Percentiles rank a stretch among this genome's conserved stretches.
Conservation (phyloP, 441 rosid species). For the Theobroma grandiflorum region DNA sequence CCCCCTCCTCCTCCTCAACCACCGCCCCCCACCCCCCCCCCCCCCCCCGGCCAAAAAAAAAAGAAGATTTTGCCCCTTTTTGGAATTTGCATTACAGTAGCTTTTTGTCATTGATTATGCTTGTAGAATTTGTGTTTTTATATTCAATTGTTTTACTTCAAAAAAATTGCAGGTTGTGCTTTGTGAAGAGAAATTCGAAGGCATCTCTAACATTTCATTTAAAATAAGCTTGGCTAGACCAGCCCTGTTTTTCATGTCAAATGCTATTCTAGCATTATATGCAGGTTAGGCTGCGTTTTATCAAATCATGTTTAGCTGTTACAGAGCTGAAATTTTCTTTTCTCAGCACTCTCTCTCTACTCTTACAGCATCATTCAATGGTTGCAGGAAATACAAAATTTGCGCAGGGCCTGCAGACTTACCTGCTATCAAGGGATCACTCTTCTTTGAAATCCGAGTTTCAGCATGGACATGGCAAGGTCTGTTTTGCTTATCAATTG, state of each 20-base stretch:
- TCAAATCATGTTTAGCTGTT: background rate
- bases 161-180: constrained; percentile 58
- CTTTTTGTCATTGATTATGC: background rate
- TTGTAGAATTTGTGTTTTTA: background rate
- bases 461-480: constrained; percentile 81
- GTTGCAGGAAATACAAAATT: constrained; percentile 71
- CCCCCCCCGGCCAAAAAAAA: background rate
- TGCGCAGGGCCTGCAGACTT: constrained; percentile 61
- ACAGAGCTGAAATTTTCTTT: background rate
- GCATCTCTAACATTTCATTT: constrained; percentile 61
- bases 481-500: constrained; percentile 33
- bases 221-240: constrained; percentile 75
- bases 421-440: constrained; percentile 80
- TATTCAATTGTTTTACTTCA: background rate
- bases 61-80: background rate
- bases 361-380: constrained; percentile 14
- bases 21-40: no score
- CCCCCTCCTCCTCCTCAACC: no score
- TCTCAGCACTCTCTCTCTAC: constrained; percentile 11
- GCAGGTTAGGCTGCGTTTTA: constrained; percentile 49
- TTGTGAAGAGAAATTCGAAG: constrained; percentile 71
- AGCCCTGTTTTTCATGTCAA: constrained; percentile 57
- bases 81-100: background rate
- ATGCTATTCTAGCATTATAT: constrained; percentile 63
- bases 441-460: constrained; percentile 73